Base-by-base conservation (phyloP, 495 filamentous ascomycete genomes). In the Penicillium arizonense region DNA sequence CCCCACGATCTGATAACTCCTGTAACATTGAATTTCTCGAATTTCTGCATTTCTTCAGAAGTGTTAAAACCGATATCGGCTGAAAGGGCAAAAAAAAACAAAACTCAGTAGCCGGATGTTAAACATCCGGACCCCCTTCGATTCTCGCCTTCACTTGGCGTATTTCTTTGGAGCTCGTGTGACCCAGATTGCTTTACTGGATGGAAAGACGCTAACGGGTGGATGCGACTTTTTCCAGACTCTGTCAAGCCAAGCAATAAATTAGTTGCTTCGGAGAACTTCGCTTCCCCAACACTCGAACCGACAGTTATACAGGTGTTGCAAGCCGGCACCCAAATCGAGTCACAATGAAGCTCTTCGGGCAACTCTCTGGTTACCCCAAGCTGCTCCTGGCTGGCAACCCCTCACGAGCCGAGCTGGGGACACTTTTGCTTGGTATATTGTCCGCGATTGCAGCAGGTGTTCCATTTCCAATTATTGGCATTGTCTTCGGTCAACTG, bases 391-490 rank as follows among this genome's bases (percentile, higher is more conserved):
- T 78, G 50, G 70, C 71, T 21, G 70, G 62, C 11, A 58, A 58
- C 21, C 63, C 63, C 8, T 59, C 60, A 4, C 47, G 48, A 36
- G 26, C 51, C 6, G 63, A 66, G 24, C 18, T 64, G 1, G 40
- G 35, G 30, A 63, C 57, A 38, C 53, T 66, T 4, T 42, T 63
- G 12, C 41, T 49, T 7, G 86, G 82, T 28, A 64, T 80, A 42
- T 28, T 82, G 9, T 66, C 72, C 37, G 76, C 85, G 28, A 77
- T 84, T 23, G 84, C 75, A 10, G 80, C 86, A 10, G 85, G 85
- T 47, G 80, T 86, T 1, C 86, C 85, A 11, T 87, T 88, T 45
- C 85, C 85, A 12, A 67, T 88, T 21, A 82, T 88, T 34, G 84
- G 81, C 20, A 82, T 89, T 50, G 62, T 88, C 30, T 89, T 88